Percentiles rank a stretch among this genome's conserved stretches.
Conservation (phyloP, 768 basidiomycete species). For the Mrakia blollopis region DNA sequence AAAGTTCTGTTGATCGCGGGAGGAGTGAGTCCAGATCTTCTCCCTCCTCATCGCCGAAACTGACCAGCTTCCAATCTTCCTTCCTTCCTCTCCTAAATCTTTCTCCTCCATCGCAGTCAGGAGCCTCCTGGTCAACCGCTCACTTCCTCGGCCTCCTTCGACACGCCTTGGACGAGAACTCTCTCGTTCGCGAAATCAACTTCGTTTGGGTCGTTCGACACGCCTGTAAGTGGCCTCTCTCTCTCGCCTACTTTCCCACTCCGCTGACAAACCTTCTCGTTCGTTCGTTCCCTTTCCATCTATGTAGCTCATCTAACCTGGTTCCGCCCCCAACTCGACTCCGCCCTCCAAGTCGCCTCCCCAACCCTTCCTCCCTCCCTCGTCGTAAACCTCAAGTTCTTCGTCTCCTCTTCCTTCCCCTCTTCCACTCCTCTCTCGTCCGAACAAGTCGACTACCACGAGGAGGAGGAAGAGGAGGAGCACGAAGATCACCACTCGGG, state of each 20-base stretch:
- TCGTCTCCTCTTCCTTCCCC: background rate
- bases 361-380: background rate
- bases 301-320: background rate
- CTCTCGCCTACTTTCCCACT: background rate
- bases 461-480: background rate
- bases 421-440: too few species aligned
- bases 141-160: conserved; percentile 4
- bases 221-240: background rate
- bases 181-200: background rate
- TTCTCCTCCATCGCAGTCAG: background rate
- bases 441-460: background rate
- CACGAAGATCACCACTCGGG: too few species aligned
- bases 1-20: background rate
- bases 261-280: background rate
- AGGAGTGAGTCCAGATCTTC: background rate
- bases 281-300: background rate
- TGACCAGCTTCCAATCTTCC: too few species aligned
- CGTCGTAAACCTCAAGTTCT: background rate
- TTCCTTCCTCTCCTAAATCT: too few species aligned
- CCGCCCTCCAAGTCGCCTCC: background rate
- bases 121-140: background rate
- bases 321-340: background rate
- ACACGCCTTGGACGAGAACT: background rate
- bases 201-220: conserved; percentile 11
- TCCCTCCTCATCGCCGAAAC: background rate